Conservation (phyloP, 1,284 basidiomycete genomes). For the Bjerkandera adusta region DNA sequence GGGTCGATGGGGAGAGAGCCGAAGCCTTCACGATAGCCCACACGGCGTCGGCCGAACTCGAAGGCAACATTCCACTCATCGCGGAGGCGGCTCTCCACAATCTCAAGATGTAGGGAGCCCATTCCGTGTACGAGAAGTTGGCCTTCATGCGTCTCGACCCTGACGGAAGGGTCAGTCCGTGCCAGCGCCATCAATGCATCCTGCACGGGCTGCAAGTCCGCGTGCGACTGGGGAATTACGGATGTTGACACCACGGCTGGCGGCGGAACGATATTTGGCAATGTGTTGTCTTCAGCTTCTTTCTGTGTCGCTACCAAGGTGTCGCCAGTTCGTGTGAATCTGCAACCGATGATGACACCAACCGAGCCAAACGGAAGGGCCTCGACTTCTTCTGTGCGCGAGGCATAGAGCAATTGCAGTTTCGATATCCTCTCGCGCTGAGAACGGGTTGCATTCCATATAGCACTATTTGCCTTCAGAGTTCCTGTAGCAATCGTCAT, state of each 20-base stretch:
- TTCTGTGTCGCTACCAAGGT: conserved; percentile 60
- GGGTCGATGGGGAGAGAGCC: conserved; percentile 33
- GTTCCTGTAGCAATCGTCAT: conserved; percentile 45
- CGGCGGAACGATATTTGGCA: conserved; percentile 62
- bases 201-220: conserved; percentile 75
- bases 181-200: conserved; percentile 71
- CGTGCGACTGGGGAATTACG: conserved; percentile 78
- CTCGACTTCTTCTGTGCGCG: conserved; percentile 79
- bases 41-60: conserved; percentile 74
- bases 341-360: conserved; percentile 82
- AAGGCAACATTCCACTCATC: conserved; percentile 83
- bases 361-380: conserved; percentile 80
- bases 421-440: conserved; percentile 75
- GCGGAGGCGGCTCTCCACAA: conserved; percentile 74
- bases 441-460: conserved; percentile 70
- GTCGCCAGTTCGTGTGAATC: conserved; percentile 86
- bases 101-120: conserved; percentile 85
- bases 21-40: conserved; percentile 77
- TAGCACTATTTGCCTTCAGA: conserved; percentile 56
- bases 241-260: conserved; percentile 78
- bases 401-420: conserved; percentile 80
- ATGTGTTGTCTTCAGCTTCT: conserved; percentile 45
- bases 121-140: conserved; percentile 84
- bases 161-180: conserved; percentile 86
- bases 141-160: conserved; percentile 75